These are phyloP conservation scores for Fusarium sp. DNA, from an alignment of 2,329 filamentous ascomycete genomes.

Conservation along the genomic window DNA sequence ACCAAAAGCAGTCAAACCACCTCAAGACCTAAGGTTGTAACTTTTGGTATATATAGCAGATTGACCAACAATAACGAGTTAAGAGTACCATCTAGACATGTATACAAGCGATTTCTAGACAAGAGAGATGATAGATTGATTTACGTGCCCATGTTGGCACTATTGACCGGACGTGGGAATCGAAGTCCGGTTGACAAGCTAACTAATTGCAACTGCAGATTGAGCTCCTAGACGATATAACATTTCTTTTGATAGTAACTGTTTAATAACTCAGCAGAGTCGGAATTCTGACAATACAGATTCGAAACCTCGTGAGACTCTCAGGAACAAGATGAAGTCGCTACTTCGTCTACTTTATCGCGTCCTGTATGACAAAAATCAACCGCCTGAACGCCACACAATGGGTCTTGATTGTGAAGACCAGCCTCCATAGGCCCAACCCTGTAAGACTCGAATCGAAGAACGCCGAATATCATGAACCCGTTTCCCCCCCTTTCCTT, in stretches of 20 bases:
- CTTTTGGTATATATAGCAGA: not conserved
- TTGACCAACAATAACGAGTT: not conserved
- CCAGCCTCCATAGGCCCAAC: slow-evolving; percentile 3
- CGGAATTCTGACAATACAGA: slow-evolving; percentile 1
- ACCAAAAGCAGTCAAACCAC: not conserved
- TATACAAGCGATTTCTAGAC: not conserved
- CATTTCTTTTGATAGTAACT: slow-evolving; percentile 8
- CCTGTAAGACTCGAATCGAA: slow-evolving; percentile 8
- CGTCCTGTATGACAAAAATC: slow-evolving; percentile 21
- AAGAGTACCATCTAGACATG: not conserved
- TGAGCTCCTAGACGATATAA: not conserved
- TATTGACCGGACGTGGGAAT: not conserved
- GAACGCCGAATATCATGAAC: slow-evolving; percentile 19
- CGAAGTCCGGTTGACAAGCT: not conserved
- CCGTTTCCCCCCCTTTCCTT: not conserved
- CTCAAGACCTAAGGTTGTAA: not conserved
- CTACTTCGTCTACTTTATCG: slow-evolving; percentile 4
- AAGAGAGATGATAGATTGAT: slow-evolving; percentile 4
- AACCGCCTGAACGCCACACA: slow-evolving; percentile 33
- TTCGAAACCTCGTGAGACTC: not conserved
- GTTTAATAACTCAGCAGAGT: not conserved
- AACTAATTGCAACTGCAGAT: not conserved
- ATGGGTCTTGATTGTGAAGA: slow-evolving; percentile 1
- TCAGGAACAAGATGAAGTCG: not conserved
- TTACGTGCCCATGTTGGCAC: not conserved